phyloP scores from a whole-genome alignment of 2,329 filamentous ascomycete species.

The Cladosporium cucumerinum region DNA sequence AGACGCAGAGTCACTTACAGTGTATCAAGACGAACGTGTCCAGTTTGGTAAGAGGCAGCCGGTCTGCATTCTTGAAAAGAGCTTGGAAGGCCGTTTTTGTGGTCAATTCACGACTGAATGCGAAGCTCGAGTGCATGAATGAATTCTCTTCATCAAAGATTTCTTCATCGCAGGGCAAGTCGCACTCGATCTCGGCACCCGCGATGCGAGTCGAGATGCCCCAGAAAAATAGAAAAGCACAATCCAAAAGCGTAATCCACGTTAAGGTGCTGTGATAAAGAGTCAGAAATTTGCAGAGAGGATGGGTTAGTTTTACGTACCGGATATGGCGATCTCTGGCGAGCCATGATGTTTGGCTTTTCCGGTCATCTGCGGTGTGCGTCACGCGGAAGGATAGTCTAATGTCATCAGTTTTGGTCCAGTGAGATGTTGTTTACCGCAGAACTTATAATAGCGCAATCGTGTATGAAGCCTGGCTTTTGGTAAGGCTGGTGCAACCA shows the following conservation, averaged over 20 bases:
- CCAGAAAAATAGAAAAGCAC: conserved; percentile 20
- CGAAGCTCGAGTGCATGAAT: conserved; percentile 17
- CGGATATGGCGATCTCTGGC: conserved; percentile 17
- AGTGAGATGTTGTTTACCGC: background rate
- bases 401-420: background rate
- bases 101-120: conserved; percentile 12
- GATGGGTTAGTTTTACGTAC: background rate
- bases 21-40: conserved; percentile 22
- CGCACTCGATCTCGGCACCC: conserved; percentile 14
- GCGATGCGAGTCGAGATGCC: conserved; percentile 18
- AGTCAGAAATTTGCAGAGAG: background rate
- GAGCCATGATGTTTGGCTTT: conserved; percentile 17
- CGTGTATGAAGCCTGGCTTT: conserved; percentile 38
- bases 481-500: conserved; percentile 41
- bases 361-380: conserved; percentile 18
- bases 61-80: background rate
- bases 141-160: conserved; percentile 18
- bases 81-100: conserved; percentile 11
- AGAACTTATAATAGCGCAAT: conserved; percentile 32
- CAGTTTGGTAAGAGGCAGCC: conserved; percentile 17
- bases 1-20: background rate
- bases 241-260: conserved; percentile 17
- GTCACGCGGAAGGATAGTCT: conserved; percentile 22
- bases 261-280: conserved; percentile 9
- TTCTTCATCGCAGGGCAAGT: conserved; percentile 17